Conservation (phyloP, 805 yeast genomes). For the Sungouiella blattae region DNA sequence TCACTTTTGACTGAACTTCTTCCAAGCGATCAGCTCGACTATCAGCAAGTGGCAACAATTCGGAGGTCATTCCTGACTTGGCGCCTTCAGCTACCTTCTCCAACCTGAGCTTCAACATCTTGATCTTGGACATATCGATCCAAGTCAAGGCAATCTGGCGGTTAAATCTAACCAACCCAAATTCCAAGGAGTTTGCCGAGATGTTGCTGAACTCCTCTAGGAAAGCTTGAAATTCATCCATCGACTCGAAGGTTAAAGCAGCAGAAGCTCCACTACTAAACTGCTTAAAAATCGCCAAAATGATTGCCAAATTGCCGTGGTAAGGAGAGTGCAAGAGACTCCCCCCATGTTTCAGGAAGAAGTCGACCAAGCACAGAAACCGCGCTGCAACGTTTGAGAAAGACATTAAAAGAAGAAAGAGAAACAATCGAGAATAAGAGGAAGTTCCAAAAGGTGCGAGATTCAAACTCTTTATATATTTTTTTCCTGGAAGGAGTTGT, state of each 20-base stretch:
- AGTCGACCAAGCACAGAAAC: slow-evolving; percentile 8
- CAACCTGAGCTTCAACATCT: slow-evolving; percentile 3
- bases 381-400: background rate
- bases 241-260: too few relatives aligned
- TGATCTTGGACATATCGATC: slow-evolving; percentile 10
- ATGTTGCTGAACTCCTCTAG: slow-evolving; percentile 11
- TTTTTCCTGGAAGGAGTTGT: too few relatives aligned
- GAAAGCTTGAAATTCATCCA: slow-evolving; percentile 8
- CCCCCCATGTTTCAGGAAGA: slow-evolving; percentile 6
- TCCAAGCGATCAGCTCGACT: too few relatives aligned
- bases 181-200: slow-evolving; percentile 11
- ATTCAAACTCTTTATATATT: too few relatives aligned
- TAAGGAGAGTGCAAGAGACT: slow-evolving; percentile 11
- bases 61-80: too few relatives aligned
- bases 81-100: too few relatives aligned
- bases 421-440: too few relatives aligned
- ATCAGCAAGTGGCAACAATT: too few relatives aligned
- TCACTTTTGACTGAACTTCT: too few relatives aligned
- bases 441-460: too few relatives aligned
- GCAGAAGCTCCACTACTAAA: too few relatives aligned
- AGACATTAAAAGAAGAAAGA: too few relatives aligned
- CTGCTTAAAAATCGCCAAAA: background rate
- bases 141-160: slow-evolving; percentile 6
- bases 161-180: slow-evolving; percentile 2
- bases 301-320: slow-evolving; percentile 8